Conservation (phyloP, 192 early-diverging fungal species). For the Podila verticillata region DNA sequence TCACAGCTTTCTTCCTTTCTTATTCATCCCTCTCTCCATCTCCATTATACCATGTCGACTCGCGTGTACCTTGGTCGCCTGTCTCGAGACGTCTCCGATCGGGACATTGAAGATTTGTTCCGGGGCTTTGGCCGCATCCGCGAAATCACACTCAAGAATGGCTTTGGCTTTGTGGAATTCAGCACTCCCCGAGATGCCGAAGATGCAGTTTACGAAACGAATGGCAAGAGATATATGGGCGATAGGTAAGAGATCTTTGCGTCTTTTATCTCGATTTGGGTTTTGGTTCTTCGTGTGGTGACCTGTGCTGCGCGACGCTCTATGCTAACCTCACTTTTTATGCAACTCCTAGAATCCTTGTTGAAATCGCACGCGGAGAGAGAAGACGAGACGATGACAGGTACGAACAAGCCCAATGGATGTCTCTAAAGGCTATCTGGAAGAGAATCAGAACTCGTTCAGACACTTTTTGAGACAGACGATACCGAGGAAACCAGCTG, state of each 20-base stretch:
- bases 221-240: conserved; percentile 84
- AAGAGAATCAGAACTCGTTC: conserved; percentile 44
- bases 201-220: conserved; percentile 86
- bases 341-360: conserved; percentile 67
- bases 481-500: too few relatives aligned
- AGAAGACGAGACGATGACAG: conserved; percentile 62
- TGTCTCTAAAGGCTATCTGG: neutral
- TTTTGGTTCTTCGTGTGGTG: too few relatives aligned
- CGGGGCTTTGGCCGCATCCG: conserved; percentile 82
- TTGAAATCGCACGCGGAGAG: conserved; percentile 82
- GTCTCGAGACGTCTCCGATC: conserved; percentile 82
- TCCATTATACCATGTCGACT: conserved; percentile 42
- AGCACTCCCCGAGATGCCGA: conserved; percentile 87
- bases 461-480: too few relatives aligned
- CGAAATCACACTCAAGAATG: conserved; percentile 83
- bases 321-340: neutral
- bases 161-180: conserved; percentile 97
- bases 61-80: conserved; percentile 85
- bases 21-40: neutral
- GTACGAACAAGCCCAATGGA: too few relatives aligned
- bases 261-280: too few relatives aligned
- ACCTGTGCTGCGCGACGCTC: too few relatives aligned
- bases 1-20: too few relatives aligned
- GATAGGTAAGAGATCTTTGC: conserved; percentile 71
- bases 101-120: conserved; percentile 85